phyloP scores from a whole-genome alignment of 768 basidiomycete genomes.

The Suillus tomentosus region DNA sequence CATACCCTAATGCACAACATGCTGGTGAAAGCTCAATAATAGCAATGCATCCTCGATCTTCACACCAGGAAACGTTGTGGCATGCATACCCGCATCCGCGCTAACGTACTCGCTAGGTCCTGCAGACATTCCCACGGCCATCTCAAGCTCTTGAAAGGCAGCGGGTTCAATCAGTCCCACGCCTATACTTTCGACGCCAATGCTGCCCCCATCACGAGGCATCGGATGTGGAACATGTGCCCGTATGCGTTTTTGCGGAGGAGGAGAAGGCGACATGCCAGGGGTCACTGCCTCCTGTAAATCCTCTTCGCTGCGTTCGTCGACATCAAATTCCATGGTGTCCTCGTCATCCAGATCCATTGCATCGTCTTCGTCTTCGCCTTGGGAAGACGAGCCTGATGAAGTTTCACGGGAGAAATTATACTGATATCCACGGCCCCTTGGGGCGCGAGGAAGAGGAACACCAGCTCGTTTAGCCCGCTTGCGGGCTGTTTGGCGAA shows the following conservation, averaged over 20 bases:
- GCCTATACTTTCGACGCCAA: conserved; percentile 33
- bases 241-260: conserved; percentile 33
- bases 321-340: conserved; percentile 52
- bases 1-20: conserved; percentile 51
- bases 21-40: conserved; percentile 73
- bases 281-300: conserved; percentile 76
- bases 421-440: conserved; percentile 43
- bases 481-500: conserved; percentile 79
- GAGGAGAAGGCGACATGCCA: conserved; percentile 45
- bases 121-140: conserved; percentile 34
- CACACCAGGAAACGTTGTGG: conserved; percentile 49
- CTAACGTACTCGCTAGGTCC: conserved; percentile 27
- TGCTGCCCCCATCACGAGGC: conserved; percentile 29
- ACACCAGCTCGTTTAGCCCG: conserved; percentile 56
- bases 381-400: conserved; percentile 52
- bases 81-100: conserved; percentile 24
- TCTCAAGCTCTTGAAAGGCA: conserved; percentile 51
- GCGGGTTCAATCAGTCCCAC: conserved; percentile 42
- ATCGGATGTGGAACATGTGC: conserved; percentile 32
- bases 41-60: conserved; percentile 75
- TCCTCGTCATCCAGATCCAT: conserved; percentile 53
- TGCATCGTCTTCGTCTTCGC: conserved; percentile 40
- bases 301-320: conserved; percentile 64
- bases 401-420: conserved; percentile 51
- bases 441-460: conserved; percentile 24